Percentiles rank a stretch among this genome's conserved stretches.
Conservation (phyloP, 371 early-diverging fungal genomes). For the Gilbertella persicaria region DNA sequence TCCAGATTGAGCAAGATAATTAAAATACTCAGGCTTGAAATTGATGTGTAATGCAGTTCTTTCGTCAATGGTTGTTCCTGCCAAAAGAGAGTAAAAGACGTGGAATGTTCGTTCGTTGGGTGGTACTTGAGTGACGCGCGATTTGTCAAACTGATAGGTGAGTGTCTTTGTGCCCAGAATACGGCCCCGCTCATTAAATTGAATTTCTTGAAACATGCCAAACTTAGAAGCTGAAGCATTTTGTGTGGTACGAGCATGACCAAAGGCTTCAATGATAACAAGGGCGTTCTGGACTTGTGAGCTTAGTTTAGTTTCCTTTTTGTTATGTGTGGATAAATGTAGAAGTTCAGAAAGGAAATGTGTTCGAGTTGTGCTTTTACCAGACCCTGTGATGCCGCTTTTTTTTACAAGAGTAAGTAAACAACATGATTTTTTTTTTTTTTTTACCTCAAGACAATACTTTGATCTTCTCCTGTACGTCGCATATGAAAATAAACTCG, state of each 20-base stretch:
- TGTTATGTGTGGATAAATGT: slow-evolving; percentile 67
- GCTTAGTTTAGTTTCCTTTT: slow-evolving; percentile 71
- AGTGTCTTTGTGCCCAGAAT: slow-evolving; percentile 85
- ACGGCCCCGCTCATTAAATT: slow-evolving; percentile 85
- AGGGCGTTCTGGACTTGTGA: slow-evolving; percentile 72
- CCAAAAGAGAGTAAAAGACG: slow-evolving; percentile 84
- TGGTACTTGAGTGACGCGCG: slow-evolving; percentile 63
- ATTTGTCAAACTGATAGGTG: slow-evolving; percentile 86
- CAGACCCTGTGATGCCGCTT: slow-evolving; percentile 85
- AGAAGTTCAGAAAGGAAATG: slow-evolving; percentile 71
- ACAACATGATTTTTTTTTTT: not conserved
- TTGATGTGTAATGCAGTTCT: slow-evolving; percentile 49
- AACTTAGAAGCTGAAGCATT: slow-evolving; percentile 77
- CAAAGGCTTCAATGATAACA: slow-evolving; percentile 74
- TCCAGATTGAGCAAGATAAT: slow-evolving; percentile 38
- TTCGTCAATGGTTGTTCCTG: slow-evolving; percentile 52
- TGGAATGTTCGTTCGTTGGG: slow-evolving; percentile 79
- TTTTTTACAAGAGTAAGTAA: not conserved
- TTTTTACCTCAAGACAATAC: slow-evolving; percentile 68
- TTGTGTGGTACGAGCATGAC: slow-evolving; percentile 68
- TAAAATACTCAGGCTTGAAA: slow-evolving; percentile 40
- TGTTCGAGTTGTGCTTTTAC: slow-evolving; percentile 73
- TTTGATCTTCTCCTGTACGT: slow-evolving; percentile 78
- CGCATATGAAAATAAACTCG: slow-evolving; percentile 73
- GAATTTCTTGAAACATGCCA: slow-evolving; percentile 82